Conservation (phyloP, 1,284 basidiomycete genomes). For the Gymnopus androsaceus region DNA sequence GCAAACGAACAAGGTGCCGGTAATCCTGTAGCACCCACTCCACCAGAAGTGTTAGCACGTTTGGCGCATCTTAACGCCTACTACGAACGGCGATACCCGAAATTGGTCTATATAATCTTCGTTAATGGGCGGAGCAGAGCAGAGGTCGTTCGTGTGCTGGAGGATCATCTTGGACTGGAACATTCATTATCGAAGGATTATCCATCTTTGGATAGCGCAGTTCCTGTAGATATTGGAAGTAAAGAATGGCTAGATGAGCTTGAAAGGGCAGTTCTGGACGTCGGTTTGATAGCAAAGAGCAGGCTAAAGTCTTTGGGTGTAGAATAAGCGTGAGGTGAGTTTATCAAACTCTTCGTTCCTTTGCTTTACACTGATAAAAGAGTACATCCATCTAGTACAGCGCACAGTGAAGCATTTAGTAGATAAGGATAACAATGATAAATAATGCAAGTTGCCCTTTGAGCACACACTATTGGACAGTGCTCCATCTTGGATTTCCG, state of each 20-base stretch:
- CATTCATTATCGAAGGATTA: conserved; percentile 48
- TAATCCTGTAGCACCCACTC: conserved; percentile 44
- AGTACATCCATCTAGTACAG: background rate
- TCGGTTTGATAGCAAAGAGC: conserved; percentile 75
- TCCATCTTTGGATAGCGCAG: conserved; percentile 40
- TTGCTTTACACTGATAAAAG: background rate
- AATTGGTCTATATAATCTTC: conserved; percentile 86
- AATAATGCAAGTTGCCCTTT: background rate
- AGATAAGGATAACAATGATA: background rate
- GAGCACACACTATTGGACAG: background rate
- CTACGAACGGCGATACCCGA: conserved; percentile 76
- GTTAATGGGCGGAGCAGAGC: conserved; percentile 81
- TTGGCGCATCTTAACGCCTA: conserved; percentile 70
- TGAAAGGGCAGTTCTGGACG: conserved; percentile 69
- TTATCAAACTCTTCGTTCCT: background rate
- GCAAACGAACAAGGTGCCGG: conserved; percentile 72
- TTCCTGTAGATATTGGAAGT: conserved; percentile 42
- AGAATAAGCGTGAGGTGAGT: conserved; percentile 23
- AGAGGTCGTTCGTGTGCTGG: conserved; percentile 78
- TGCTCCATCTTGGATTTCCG: conserved; percentile 1
- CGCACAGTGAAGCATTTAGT: conserved; percentile 3
- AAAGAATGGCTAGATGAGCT: conserved; percentile 66
- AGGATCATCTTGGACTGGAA: conserved; percentile 57
- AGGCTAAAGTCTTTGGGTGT: conserved; percentile 51
- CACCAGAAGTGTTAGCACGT: conserved; percentile 66